Percentiles rank a stretch among this genome's conserved stretches.
Conservation (phyloP, 2,329 filamentous ascomycete species). For the Botrytis galanthina region DNA sequence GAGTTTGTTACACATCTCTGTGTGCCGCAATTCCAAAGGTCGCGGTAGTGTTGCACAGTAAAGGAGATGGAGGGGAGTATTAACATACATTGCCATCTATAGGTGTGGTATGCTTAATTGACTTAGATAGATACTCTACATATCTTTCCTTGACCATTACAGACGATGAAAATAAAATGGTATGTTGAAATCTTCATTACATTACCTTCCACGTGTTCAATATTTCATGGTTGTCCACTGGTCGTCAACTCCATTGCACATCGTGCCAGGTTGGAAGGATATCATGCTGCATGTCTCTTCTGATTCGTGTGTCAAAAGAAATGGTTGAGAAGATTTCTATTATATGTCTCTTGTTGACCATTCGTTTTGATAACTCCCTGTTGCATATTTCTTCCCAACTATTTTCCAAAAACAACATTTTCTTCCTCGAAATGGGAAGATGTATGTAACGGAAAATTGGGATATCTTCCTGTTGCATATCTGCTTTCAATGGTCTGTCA, state of each 20-base stretch:
- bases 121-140: not conserved
- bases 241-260: not conserved
- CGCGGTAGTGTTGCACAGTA: not conserved
- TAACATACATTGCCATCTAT: not conserved
- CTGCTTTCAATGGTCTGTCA: not conserved
- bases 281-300: not conserved
- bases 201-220: not conserved
- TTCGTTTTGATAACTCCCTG: not conserved
- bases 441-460: not conserved
- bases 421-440: too few relatives aligned
- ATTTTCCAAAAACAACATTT: not conserved
- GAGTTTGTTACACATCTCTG: not conserved
- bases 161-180: not conserved
- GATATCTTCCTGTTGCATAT: not conserved
- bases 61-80: not conserved
- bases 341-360: not conserved
- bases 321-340: not conserved
- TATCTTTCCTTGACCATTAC: not conserved
- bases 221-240: not conserved
- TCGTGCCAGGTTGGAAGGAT: not conserved
- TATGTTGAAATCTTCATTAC: not conserved
- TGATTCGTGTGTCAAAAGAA: not conserved
- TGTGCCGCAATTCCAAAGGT: not conserved
- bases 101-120: not conserved
- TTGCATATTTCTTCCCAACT: not conserved